Evolutionary conservation across 2,329 filamentous ascomycete species (phyloP), one percentile per base, ranked within the genome.

Genomic region (Taxawa tesnikishii): DNA sequence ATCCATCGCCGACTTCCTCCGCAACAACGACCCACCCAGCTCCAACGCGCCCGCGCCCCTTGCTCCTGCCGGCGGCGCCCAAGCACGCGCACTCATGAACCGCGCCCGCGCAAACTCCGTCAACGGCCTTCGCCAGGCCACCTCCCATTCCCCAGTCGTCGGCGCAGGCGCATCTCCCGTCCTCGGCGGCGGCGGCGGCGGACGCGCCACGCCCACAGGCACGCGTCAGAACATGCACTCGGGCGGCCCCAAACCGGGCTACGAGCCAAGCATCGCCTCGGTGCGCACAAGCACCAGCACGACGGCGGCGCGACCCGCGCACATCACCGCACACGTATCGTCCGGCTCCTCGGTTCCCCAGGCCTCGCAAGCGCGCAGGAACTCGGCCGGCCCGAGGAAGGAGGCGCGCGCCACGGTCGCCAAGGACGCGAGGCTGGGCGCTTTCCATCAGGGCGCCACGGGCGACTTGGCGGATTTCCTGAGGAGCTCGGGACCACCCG

Each of bases 1-100:
- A 54, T 79, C 73, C 40, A 53, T 87, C 29, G 72, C 79, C 18
- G 81, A 87, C 41, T 87, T 87, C 48, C 53, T 87, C 25, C 71
- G 69, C 38, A 82, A 73, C 52, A 76, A 70, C 37, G 68, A 78
- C 24, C 80, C 81, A 5, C 78, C 79, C 4, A 17, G 26, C 6
- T 42, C 36, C 9, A 46, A 42, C 26, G 43, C 45, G 28, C 49
- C 55, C 3, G 42, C 55, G 30, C 53, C 55, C 0, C 26, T 38
- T n/a, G 29, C 29, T 23, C 30, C 28, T 32, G 31, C 3, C 21
- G 25, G 14, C 28, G 29, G 11, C n/a, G 32, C 18, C 8, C 14
- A 23, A n/a, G 29, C 29, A 14, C 12, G 14, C 2, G 30, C 15
- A 13, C 25, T 25, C 14, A 31, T 31, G 10, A 28, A 24, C 8